Percentiles rank a stretch among this genome's conserved stretches.
phyloP scores from a whole-genome alignment of 169 alveolate genomes.

The Pseudocohnilembus persalinus region DNA sequence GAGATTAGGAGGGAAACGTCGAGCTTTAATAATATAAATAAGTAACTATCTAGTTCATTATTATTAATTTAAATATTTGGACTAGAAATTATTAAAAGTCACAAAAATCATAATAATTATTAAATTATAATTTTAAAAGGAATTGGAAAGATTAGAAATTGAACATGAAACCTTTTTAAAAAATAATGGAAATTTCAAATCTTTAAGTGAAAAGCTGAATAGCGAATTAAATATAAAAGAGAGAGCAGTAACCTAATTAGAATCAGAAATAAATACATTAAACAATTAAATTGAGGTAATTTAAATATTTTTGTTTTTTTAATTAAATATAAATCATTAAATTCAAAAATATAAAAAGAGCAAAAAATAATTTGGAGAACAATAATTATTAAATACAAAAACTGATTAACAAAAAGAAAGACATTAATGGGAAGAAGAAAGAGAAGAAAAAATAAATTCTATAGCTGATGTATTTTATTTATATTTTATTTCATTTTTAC shows the following conservation, averaged over 20 bases:
- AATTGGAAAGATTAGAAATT: slow-evolving; percentile 3
- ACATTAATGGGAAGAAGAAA: slow-evolving; percentile 37
- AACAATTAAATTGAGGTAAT: slow-evolving; percentile 16
- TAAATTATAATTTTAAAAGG: neutral
- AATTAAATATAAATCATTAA: too few species aligned
- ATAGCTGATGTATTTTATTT: neutral
- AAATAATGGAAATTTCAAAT: slow-evolving; percentile 23
- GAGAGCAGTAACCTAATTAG: neutral
- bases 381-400: slow-evolving; percentile 21
- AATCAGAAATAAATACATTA: slow-evolving; percentile 20
- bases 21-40: neutral
- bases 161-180: slow-evolving; percentile 12
- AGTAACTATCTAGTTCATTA: too few species aligned
- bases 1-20: slow-evolving; percentile 10
- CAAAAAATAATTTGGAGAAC: slow-evolving; percentile 8
- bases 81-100: too few species aligned
- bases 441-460: neutral
- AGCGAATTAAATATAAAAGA: slow-evolving; percentile 17
- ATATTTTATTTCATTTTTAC: neutral
- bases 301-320: neutral
- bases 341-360: neutral
- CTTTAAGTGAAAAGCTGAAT: slow-evolving; percentile 16
- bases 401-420: slow-evolving; percentile 36
- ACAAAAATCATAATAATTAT: too few species aligned
- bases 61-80: neutral